These are phyloP conservation scores for Hypoxylon sp. DNA, from an alignment of 2,329 filamentous ascomycete genomes.

Conservation along the genomic window DNA sequence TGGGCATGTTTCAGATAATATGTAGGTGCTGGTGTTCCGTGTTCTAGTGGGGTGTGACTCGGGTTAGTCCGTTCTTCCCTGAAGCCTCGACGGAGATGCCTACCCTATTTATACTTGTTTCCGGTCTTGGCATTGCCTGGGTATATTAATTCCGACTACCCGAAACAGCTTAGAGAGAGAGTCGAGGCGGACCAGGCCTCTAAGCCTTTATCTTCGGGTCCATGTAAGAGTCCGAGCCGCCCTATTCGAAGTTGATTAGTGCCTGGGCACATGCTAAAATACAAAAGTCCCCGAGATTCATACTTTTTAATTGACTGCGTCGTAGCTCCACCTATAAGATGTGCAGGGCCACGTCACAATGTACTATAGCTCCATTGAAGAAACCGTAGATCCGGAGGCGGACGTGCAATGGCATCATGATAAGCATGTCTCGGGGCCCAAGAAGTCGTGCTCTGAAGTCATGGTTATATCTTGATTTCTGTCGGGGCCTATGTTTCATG, in stretches of 20 bases:
- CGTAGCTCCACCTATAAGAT: conserved; percentile 18
- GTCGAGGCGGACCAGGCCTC: conserved; percentile 16
- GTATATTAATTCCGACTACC: conserved; percentile 4
- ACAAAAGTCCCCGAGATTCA: conserved; percentile 14
- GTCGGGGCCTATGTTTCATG: conserved; percentile 12
- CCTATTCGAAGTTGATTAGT: conserved; percentile 13
- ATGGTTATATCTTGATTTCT: neutral
- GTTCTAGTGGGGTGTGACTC: neutral
- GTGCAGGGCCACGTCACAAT: conserved; percentile 18
- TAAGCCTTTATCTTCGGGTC: conserved; percentile 13
- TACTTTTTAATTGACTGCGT: conserved; percentile 10
- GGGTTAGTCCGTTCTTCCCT: neutral
- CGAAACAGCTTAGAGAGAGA: conserved; percentile 7
- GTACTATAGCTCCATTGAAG: neutral
- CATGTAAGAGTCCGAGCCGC: conserved; percentile 2
- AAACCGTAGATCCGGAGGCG: conserved; percentile 4
- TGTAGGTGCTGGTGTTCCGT: neutral
- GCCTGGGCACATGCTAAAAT: conserved; percentile 2
- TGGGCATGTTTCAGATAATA: neutral
- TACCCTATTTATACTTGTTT: neutral
- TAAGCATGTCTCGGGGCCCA: conserved; percentile 3
- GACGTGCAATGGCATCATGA: conserved; percentile 3
- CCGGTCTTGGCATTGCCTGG: conserved; percentile 2
- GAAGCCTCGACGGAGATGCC: conserved; percentile 1
- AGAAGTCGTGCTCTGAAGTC: neutral